Percentiles rank a stretch among this genome's conserved stretches.
These are phyloP conservation scores for Trichophyton equinum DNA, from an alignment of 2,329 filamentous ascomycete species.

Conservation along the genomic window DNA sequence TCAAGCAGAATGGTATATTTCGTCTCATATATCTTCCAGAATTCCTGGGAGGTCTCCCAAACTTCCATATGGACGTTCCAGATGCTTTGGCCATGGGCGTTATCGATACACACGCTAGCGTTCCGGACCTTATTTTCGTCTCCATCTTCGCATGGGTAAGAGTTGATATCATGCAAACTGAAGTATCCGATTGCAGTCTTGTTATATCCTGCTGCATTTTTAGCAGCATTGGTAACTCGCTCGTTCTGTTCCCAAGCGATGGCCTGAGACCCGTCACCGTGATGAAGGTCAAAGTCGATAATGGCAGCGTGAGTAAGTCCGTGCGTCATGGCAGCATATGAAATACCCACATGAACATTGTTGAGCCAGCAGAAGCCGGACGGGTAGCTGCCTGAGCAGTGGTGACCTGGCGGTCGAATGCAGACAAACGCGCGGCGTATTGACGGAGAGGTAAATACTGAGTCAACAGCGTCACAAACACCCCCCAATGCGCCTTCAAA, in stretches of 20 bases:
- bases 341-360: conserved; percentile 93
- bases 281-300: conserved; percentile 82
- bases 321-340: conserved; percentile 72
- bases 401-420: conserved; percentile 85
- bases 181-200: conserved; percentile 89
- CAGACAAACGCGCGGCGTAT: conserved; percentile 78
- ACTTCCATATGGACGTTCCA: conserved; percentile 92
- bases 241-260: conserved; percentile 87
- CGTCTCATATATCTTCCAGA: conserved; percentile 75
- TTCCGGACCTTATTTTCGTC: conserved; percentile 87
- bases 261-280: conserved; percentile 88
- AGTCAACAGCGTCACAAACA: conserved; percentile 83
- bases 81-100: conserved; percentile 82
- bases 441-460: conserved; percentile 55
- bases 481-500: conserved; percentile 86
- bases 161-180: conserved; percentile 96
- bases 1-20: conserved; percentile 66
- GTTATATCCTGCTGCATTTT: conserved; percentile 63
- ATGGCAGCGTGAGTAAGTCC: conserved; percentile 89
- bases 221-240: conserved; percentile 49
- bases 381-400: conserved; percentile 78
- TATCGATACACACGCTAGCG: conserved; percentile 86
- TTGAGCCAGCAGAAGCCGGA: conserved; percentile 99
- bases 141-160: conserved; percentile 90
- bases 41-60: conserved; percentile 72